phyloP scores from a whole-genome alignment of 1,139 yeast species.

The Geotrichum australiense region DNA sequence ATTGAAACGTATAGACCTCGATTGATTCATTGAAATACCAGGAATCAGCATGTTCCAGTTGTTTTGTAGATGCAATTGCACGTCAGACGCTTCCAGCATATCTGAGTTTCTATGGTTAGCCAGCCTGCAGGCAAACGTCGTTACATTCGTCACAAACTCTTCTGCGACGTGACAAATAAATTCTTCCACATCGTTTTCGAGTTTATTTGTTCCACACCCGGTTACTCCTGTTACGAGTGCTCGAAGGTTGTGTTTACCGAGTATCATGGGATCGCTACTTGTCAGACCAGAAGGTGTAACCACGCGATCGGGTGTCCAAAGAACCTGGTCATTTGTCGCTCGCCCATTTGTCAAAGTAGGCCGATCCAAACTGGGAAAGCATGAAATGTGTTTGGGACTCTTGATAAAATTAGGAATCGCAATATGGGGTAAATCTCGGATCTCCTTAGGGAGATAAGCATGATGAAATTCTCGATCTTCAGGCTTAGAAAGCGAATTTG shows the following conservation, averaged over 20 bases:
- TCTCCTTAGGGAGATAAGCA: too few species aligned
- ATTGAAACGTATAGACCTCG: constrained; percentile 75
- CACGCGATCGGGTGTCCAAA: constrained; percentile 71
- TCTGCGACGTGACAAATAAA: constrained; percentile 86
- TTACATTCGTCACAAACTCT: constrained; percentile 85
- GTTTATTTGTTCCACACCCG: constrained; percentile 81
- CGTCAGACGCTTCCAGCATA: constrained; percentile 76
- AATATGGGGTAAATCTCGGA: too few species aligned
- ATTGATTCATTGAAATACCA: constrained; percentile 87
- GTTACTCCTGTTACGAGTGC: constrained; percentile 82
- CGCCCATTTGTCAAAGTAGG: constrained; percentile 86
- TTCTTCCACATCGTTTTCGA: constrained; percentile 96
- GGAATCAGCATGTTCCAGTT: constrained; percentile 96
- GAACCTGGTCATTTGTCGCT: constrained; percentile 58
- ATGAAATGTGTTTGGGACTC: too few species aligned
- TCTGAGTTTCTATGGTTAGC: constrained; percentile 93
- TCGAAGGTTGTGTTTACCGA: constrained; percentile 72
- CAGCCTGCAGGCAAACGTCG: constrained; percentile 85
- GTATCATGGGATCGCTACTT: constrained; percentile 63
- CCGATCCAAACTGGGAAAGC: too few species aligned
- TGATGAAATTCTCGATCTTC: too few species aligned
- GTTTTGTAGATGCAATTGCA: constrained; percentile 85
- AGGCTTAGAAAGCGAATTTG: too few species aligned
- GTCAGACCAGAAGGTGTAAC: constrained; percentile 76
- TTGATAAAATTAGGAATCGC: too few species aligned